Base-by-base conservation (phyloP, 106 monocot species). In the Dactylorhiza incarnata region DNA sequence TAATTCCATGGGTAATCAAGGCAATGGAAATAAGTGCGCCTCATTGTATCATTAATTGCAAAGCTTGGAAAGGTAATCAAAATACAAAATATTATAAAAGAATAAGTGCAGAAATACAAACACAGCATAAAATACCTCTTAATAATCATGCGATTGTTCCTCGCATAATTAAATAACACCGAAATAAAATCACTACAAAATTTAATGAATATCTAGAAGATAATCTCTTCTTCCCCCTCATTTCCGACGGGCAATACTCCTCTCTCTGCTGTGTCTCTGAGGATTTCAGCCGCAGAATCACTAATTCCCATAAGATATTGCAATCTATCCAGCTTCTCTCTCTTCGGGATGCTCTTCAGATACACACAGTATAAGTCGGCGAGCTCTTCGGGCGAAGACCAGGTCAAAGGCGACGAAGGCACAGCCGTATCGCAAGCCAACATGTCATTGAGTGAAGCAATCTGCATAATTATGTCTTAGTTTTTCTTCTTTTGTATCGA, bases 161-260 rank as follows among this genome's bases (percentile, higher is more conserved):
- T 22, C 55, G 58, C 72, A 61, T 72, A 45, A 72, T 7, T 19
- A n/a, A 49, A n/a, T 51, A 5, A 78, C 78, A 85, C 25, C 75
- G 82, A 85, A 78, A 85, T 43, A 61, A 48, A 12, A 62, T 7
- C 50, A 5, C 48, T 46, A 46, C 24, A 61, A 76, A 76, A 24
- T 47, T 76, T 76, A 13, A 47, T 1, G 16, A 15, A 25, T 22
- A n/a, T 56, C 72, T 87, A 97, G 67, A 97, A 97, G 17, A 74
- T 86, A 76, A 93, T 87, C 67, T 97, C 93, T 78, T 93, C 96
- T 78, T 93, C 95, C 79, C 92, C 90, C 49, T 92, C 89, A 15
- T 84, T 81, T 47, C 46, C 89, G 11, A 89, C 72, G 10, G 87
- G 78, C 24, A 89, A 52, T 29, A 49, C 77, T 50, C 91, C 94